phyloP scores from a whole-genome alignment of 495 filamentous ascomycete species.

The Rhypophila decipiens region DNA sequence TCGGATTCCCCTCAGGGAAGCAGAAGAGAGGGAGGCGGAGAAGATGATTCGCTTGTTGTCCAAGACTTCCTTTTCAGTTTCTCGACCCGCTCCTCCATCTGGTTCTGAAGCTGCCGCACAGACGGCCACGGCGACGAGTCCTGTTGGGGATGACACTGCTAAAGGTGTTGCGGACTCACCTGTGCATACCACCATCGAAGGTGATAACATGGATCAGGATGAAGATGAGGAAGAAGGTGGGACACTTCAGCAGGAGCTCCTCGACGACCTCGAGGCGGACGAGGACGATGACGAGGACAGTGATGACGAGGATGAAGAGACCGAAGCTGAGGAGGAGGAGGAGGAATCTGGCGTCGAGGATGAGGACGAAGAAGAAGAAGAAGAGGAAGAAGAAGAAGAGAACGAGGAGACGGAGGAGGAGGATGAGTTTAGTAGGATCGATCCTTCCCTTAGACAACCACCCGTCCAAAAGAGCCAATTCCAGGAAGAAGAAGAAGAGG shows the following conservation, averaged over 20 bases:
- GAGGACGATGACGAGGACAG: constrained; percentile 13
- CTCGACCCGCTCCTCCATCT: neutral
- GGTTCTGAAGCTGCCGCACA: neutral
- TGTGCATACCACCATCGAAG: too few relatives aligned
- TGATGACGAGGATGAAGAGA: constrained; percentile 14
- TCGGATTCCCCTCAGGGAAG: constrained; percentile 32
- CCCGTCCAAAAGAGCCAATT: neutral
- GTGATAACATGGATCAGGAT: constrained; percentile 1
- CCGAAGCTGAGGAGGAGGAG: constrained; percentile 15
- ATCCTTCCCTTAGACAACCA: too few relatives aligned
- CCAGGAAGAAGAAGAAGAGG: too few relatives aligned
- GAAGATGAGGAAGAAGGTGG: too few relatives aligned
- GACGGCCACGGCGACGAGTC: neutral
- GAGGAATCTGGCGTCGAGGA: neutral
- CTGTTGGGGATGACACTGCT: constrained; percentile 2
- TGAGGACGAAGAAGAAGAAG: constrained; percentile 6
- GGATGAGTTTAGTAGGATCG: neutral
- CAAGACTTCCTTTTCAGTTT: neutral
- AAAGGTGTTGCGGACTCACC: constrained; percentile 4
- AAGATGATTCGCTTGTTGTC: constrained; percentile 26
- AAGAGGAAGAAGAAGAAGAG: neutral
- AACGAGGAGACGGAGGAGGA: neutral
- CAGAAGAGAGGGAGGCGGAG: constrained; percentile 23
- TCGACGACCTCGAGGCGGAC: constrained; percentile 17
- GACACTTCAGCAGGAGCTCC: constrained; percentile 7